Evolutionary conservation across 2,329 filamentous ascomycete species (phyloP), one percentile per base, ranked within the genome.

Genomic region (Aspergillus intermedius): DNA sequence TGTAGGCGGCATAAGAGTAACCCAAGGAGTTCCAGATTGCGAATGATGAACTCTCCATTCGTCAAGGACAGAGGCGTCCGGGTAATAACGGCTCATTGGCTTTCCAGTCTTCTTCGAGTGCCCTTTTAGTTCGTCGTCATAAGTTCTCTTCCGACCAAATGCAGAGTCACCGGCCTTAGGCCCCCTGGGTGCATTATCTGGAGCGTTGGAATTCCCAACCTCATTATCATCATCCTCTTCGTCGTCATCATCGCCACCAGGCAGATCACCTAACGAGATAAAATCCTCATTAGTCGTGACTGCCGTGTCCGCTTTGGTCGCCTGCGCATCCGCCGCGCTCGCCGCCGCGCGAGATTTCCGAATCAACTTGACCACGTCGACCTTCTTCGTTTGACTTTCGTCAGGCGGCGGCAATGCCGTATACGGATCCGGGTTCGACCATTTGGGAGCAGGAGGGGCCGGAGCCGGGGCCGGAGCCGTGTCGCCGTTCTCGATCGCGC

Each of bases 381-480:
- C 84, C 68, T 86, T 89, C 70, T 93, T 94, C 17, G 80, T 78
- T 35, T 80, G 77, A 4, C 74, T 76, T 47, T 90, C 86, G 55
- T 91, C 86, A 0, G 84, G 81, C 5, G 89, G 90, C 7, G 91
- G 91, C 8, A 95, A 75, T 2, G 82, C 87, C 5, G 88, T 95
- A 68, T 97, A 96, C 0, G 91, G 90, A 65, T 97, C 91, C 3
- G 91, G 91, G 59, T 97, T 97, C 4, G 90, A 95, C 91, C 91
- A 97, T 66, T 87, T 90, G 3, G 90, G 89, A 4, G 65, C 71
- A 40, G 63, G 60, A 13, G 55, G 48, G 9, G 54, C 47, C 6
- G 51, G 44, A 9, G 65, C 69, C 9, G 25, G 25, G 10, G 25
- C 37, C 1, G n/a, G n/a, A 46, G 60, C 57, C 12, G 58, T 44